These are phyloP conservation scores for Rhazya stricta DNA, from an alignment of 257 asterid species.

Conservation along the genomic window DNA sequence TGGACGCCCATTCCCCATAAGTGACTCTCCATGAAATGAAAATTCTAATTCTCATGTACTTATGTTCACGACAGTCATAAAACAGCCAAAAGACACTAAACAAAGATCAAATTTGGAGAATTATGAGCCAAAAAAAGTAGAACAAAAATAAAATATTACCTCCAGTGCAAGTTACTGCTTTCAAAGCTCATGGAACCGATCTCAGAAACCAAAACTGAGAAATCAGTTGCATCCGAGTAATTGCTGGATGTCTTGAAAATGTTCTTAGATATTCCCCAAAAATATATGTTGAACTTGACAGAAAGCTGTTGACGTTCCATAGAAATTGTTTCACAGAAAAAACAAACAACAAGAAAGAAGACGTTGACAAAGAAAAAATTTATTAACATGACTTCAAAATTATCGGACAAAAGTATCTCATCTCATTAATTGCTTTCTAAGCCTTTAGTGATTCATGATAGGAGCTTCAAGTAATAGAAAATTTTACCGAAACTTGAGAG, in stretches of 20 bases:
- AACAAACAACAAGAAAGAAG: neutral
- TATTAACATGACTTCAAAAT: neutral
- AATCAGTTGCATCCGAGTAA: constrained; percentile 59
- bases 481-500: constrained; percentile 13
- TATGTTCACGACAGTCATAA: neutral
- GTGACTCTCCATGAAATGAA: too few relatives aligned
- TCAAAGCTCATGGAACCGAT: constrained; percentile 81
- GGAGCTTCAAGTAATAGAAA: constrained; percentile 56
- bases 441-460: constrained; percentile 90
- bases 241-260: constrained; percentile 38
- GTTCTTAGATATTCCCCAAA: constrained; percentile 85
- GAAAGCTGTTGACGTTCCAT: constrained; percentile 58
- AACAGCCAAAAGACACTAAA: neutral
- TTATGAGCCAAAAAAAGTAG: neutral
- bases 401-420: constrained; percentile 31
- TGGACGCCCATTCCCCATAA: neutral
- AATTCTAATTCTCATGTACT: neutral
- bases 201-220: constrained; percentile 75
- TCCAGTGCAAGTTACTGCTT: constrained; percentile 87
- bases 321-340: constrained; percentile 11
- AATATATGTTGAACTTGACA: constrained; percentile 85
- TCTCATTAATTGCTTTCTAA: constrained; percentile 99
- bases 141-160: constrained; percentile 42
- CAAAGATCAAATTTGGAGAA: neutral
- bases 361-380: constrained; percentile 3